A percentile compares a stretch with the other conserved stretches of the same genome.
These are phyloP conservation scores for Bipolaris oryzae DNA, from an alignment of 2,329 filamentous ascomycete species.

Conservation along the genomic window DNA sequence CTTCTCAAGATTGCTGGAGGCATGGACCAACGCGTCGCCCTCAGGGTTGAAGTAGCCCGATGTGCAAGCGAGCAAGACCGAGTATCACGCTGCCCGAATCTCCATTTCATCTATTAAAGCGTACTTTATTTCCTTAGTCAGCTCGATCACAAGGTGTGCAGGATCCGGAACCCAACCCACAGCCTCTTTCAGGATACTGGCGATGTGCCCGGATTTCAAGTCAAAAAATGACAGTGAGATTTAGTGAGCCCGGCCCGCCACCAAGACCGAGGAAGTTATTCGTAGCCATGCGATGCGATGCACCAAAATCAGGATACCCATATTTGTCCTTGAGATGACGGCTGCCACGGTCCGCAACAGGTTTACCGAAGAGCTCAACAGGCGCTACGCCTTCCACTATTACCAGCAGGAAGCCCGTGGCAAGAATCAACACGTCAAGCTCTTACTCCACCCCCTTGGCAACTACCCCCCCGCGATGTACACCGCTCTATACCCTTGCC, in stretches of 20 bases:
- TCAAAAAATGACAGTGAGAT: conserved; percentile 5
- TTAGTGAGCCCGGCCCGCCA: background rate
- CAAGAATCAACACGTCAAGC: conserved; percentile 53
- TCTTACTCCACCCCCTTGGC: conserved; percentile 55
- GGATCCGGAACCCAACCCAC: background rate
- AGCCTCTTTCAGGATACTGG: conserved; percentile 7
- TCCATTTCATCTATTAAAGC: conserved; percentile 9
- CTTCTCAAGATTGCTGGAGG: background rate
- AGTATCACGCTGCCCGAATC: conserved; percentile 11
- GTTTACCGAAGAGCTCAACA: conserved; percentile 33
- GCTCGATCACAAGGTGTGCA: conserved; percentile 8
- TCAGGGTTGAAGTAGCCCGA: conserved; percentile 20
- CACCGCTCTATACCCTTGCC: conserved; percentile 57
- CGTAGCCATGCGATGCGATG: conserved; percentile 46
- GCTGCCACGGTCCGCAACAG: conserved; percentile 53
- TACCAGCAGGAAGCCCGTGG: conserved; percentile 51
- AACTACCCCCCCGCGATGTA: conserved; percentile 55
- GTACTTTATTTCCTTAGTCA: conserved; percentile 15
- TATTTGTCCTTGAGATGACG: conserved; percentile 54
- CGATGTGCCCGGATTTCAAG: conserved; percentile 2
- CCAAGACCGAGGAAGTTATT: conserved; percentile 20
- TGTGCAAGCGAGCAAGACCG: conserved; percentile 15
- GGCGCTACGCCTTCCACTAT: conserved; percentile 19
- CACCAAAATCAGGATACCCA: no score
- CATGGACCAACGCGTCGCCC: conserved; percentile 2